A percentile compares a stretch with the other conserved stretches of the same genome.
Evolutionary conservation across 2,329 filamentous ascomycete species (phyloP).

Genomic region (Exophiala calicioides): DNA sequence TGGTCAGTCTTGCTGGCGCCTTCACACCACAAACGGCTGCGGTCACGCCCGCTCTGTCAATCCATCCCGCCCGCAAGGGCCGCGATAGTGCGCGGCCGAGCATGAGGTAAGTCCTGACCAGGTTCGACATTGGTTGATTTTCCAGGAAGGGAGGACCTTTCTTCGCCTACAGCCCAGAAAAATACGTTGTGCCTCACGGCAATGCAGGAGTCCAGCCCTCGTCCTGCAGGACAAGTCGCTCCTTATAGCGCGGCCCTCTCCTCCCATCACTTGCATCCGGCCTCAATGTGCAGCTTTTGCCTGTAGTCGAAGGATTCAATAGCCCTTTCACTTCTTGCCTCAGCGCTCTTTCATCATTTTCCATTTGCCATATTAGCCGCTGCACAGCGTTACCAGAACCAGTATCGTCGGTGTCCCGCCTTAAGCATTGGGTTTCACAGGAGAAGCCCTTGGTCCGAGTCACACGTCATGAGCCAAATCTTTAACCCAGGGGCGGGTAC

Average conservation of each 20-base stretch:
- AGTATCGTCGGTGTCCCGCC: not conserved
- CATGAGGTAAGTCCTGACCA: constrained; percentile 16
- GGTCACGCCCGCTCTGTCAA: constrained; percentile 16
- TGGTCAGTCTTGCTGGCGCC: constrained; percentile 25
- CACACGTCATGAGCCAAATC: constrained; percentile 21
- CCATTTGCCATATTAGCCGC: constrained; percentile 6
- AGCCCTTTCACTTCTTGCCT: constrained; percentile 1
- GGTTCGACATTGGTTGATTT: constrained; percentile 23
- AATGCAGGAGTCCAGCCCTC: constrained; percentile 14
- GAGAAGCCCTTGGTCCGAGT: not conserved
- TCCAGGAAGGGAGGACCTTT: constrained; percentile 9
- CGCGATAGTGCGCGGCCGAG: constrained; percentile 8
- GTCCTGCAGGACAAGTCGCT: constrained; percentile 2
- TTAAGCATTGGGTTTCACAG: no score
- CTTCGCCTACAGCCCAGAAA: constrained; percentile 15
- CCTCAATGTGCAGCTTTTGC: constrained; percentile 15
- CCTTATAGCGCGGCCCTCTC: constrained; percentile 19
- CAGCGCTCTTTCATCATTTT: no score
- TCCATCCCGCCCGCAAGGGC: constrained; percentile 3
- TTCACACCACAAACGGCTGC: constrained; percentile 25
- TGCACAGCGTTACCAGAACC: not conserved
- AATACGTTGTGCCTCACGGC: constrained; percentile 11
- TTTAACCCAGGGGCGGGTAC: no score
- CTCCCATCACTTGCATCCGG: constrained; percentile 6
- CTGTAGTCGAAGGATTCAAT: constrained; percentile 10